Conservation (phyloP, 192 early-diverging fungal genomes). For the Tieghemiomyces parasiticus region DNA sequence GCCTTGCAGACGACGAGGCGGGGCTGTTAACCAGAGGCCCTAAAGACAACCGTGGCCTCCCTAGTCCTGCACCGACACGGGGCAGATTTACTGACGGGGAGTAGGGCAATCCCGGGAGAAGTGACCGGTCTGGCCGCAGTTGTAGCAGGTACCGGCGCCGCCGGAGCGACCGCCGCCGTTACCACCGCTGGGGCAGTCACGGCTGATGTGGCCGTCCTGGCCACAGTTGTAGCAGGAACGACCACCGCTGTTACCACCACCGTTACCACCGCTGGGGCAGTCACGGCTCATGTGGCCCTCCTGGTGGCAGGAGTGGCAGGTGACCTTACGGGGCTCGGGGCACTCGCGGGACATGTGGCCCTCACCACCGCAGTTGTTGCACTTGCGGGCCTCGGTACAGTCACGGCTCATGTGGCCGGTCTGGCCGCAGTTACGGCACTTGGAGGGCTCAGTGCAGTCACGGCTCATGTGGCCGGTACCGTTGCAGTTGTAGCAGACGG, state of each 20-base stretch:
- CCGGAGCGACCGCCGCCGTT: neutral
- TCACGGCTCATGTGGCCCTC: slow-evolving; percentile 28
- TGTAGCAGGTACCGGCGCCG: slow-evolving; percentile 18
- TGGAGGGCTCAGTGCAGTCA: slow-evolving; percentile 20
- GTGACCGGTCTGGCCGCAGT: slow-evolving; percentile 33
- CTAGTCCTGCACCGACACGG: too few species aligned
- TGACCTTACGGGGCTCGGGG: slow-evolving; percentile 16
- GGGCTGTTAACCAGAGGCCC: too few species aligned
- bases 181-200: slow-evolving; percentile 7
- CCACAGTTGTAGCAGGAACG: slow-evolving; percentile 38
- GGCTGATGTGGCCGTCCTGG: slow-evolving; percentile 27
- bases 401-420: slow-evolving; percentile 28
- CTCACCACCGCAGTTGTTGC: slow-evolving; percentile 26
- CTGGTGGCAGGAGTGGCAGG: slow-evolving; percentile 35
- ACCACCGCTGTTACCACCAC: too few species aligned
- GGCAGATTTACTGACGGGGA: too few species aligned
- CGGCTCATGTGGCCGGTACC: slow-evolving; percentile 25
- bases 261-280: slow-evolving; percentile 22
- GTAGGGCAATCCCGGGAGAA: slow-evolving; percentile 23
- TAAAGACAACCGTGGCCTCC: too few species aligned
- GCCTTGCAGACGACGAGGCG: too few species aligned
- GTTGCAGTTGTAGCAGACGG: slow-evolving; percentile 30
- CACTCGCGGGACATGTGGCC: slow-evolving; percentile 36
- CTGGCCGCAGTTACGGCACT: slow-evolving; percentile 33
- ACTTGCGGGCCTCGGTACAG: slow-evolving; percentile 25